Percentiles rank a stretch among this genome's conserved stretches.
Conservation (phyloP, 1,284 basidiomycete genomes). For the Ganoderma resinaceum region DNA sequence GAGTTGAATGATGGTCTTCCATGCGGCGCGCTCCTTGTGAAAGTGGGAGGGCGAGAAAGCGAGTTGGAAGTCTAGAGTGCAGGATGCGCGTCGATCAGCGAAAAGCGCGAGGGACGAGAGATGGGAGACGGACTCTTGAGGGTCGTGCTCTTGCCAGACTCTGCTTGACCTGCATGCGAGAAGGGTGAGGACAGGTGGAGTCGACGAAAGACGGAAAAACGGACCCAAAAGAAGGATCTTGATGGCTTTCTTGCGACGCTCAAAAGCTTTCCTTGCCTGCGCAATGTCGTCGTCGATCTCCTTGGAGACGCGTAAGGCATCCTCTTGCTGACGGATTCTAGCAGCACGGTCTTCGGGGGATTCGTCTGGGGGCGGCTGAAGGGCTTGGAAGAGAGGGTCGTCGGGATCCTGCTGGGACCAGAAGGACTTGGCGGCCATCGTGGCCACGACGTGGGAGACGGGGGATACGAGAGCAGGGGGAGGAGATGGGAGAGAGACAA, state of each 20-base stretch:
- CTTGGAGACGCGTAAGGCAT: conserved; percentile 52
- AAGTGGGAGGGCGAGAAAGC: conserved; percentile 69
- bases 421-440: conserved; percentile 24
- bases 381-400: conserved; percentile 43
- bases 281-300: conserved; percentile 66
- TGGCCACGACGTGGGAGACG: neutral
- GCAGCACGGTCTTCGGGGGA: conserved; percentile 49
- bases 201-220: conserved; percentile 27
- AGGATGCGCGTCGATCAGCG: conserved; percentile 32
- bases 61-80: conserved; percentile 61
- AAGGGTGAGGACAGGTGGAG: neutral
- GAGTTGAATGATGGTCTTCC: conserved; percentile 71
- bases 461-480: neutral
- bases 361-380: conserved; percentile 50
- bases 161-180: conserved; percentile 60
- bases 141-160: conserved; percentile 75
- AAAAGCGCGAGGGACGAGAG: neutral
- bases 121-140: conserved; percentile 57
- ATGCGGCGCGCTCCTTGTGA: conserved; percentile 59
- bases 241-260: conserved; percentile 62
- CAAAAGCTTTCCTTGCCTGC: conserved; percentile 56
- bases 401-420: conserved; percentile 36
- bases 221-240: conserved; percentile 71
- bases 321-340: conserved; percentile 50
- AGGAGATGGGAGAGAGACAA: conserved; percentile 3